Evolutionary conservation across 768 basidiomycete species (phyloP), one percentile per base, ranked within the genome.

Genomic region (Sutorius australiensis): DNA sequence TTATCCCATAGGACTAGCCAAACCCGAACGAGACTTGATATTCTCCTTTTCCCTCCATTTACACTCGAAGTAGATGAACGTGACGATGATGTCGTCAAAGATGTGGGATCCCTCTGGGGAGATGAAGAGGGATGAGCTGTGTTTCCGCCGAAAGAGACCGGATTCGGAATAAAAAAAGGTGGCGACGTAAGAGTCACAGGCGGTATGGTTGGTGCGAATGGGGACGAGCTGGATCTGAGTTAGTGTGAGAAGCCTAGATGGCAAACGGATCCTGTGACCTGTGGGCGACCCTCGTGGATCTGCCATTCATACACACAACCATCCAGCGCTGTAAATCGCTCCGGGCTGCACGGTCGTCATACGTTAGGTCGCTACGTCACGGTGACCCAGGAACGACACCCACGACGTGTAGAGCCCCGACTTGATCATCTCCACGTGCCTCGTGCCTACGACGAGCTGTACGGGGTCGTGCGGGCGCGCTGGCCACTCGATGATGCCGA

Each of bases 31-130:
- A 0, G 63, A 45, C 46, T 16, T 67, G 32, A 3, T 7, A 14
- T 39, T 33, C 34, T 71, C 67, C 31, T 44, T 60, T 16, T 65
- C 67, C 6, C 57, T 59, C 67, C 67, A 69, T 49, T 55, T 66
- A 19, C 53, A 38, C 45, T 65, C 69, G n/a, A 71, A 70, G 41
- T 69, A 73, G 17, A 73, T 53, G 30, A 73, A 72, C 0, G 72
- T 72, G 49, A 71, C 67, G 31, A 72, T 24, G 33, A 72, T 71
- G 33, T 72, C 72, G 45, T 73, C 71, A 12, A 72, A 51, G 36
- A 72, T 71, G 30, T 44, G 55, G 10, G 50, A 38, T 6, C 69
- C 71, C 28, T 65, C 66, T 8, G 67, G 67, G 11, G 65, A 53
- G 19, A 73, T 36, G 31, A 61, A 60, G 6, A 72, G 55, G 10